Base-by-base conservation (phyloP, 225 moss, liverwort and hornwort genomes). In the Lunularia cruciata region DNA sequence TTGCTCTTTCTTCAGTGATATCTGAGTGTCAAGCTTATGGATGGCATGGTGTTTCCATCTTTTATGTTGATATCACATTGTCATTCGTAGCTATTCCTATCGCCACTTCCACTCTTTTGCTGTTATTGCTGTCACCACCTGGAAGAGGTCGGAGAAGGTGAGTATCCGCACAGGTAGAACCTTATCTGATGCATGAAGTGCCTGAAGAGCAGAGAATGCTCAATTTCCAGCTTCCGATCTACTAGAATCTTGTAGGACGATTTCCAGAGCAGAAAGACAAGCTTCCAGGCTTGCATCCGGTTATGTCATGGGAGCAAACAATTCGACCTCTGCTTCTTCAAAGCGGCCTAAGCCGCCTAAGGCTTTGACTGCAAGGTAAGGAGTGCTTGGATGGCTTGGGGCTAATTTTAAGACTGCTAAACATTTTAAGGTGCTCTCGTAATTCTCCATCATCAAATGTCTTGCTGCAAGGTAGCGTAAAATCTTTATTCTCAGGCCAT, bases 291-390 rank as follows among this genome's bases (percentile, higher is more conserved):
- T 79, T 39, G 86, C 81, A 38, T 63, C 73, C 8, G 39, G 68
- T 25, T 89, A 83, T 63, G 72, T 33, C 62, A 90, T 75, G 51
- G 92, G 86, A 14, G 77, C 76, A 55, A 85, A 79, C n/a, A 95
- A 82, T 68, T 95, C 95, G 22, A 68, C 70, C 77, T 89, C 95
- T 79, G 84, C 89, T 78, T 95, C 95, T 67, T 91, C 86, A 75
- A 85, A 75, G 12, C 95, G 84, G 34, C 78, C 81, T 49, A 92
- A 75, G 68, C 83, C 88, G 26, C 86, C 85, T 43, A 95, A 78
- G 10, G 95, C 88, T 75, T 83, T 86, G 15, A 95, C 80, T 28
- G 89, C 89, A 70, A 92, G 79, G 62, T 95, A 95, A 9, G 86
- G 82, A 18, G 88, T 88, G 66, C 89, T 86, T 40, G 83, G 71